Percentiles rank a stretch among this genome's conserved stretches.
Conservation (phyloP, 2,329 filamentous ascomycete species). For the Pyrenochaeta sp. region DNA sequence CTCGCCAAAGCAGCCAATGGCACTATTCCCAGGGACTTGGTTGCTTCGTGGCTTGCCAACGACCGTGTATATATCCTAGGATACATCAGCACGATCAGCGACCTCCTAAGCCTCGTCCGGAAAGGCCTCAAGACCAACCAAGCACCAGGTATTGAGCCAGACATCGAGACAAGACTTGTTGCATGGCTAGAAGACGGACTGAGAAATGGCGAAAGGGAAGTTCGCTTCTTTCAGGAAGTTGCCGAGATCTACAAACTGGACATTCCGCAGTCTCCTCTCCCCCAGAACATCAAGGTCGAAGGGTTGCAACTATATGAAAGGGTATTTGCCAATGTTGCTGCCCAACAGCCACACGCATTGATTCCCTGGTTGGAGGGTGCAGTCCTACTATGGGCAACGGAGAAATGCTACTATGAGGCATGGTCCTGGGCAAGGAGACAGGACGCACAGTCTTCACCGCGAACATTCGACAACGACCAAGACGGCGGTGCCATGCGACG, state of each 20-base stretch:
- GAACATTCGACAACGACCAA: constrained; percentile 54
- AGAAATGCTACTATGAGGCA: constrained; percentile 45
- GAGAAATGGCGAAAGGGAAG: constrained; percentile 42
- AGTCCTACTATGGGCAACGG: constrained; percentile 42
- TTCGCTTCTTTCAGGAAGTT: constrained; percentile 40
- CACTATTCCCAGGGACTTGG: constrained; percentile 34
- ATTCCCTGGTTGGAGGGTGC: constrained; percentile 45
- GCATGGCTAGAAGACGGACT: constrained; percentile 42
- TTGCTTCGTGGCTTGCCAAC: constrained; percentile 46
- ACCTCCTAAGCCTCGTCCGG: constrained; percentile 30
- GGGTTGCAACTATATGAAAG: constrained; percentile 41
- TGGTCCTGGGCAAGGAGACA: constrained; percentile 43
- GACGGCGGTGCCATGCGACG: constrained; percentile 71
- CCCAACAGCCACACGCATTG: constrained; percentile 15
- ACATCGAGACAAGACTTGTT: constrained; percentile 31
- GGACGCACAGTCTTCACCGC: constrained; percentile 21
- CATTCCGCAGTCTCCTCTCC: constrained; percentile 18
- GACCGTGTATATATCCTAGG: constrained; percentile 43
- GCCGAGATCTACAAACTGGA: constrained; percentile 36
- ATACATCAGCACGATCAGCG: constrained; percentile 33
- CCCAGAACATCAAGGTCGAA: constrained; percentile 26
- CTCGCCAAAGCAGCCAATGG: constrained; percentile 39
- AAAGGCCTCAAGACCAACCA: constrained; percentile 14
- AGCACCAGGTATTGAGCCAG: constrained; percentile 20
- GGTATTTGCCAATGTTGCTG: constrained; percentile 25